Evolutionary conservation across 345 rosid species (phyloP).

Genomic region (Linum tenue): DNA sequence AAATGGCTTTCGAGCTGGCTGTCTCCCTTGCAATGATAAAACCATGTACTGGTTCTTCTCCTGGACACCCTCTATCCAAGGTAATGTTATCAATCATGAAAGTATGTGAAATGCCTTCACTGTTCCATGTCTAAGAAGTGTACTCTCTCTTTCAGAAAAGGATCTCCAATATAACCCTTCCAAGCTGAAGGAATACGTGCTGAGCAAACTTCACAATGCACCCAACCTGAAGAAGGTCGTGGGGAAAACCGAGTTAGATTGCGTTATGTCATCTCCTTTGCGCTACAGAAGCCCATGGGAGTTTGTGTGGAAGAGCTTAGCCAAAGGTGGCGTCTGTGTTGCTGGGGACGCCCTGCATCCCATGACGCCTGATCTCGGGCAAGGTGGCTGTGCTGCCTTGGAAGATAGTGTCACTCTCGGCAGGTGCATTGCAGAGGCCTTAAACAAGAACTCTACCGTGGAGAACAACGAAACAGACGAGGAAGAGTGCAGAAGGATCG

Average conservation of each 20-base stretch:
- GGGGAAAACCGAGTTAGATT: neutral
- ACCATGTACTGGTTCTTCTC: neutral
- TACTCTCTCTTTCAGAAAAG: neutral
- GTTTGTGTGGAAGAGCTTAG: neutral
- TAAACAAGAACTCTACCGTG: neutral
- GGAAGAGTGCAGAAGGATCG: neutral
- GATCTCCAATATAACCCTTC: neutral
- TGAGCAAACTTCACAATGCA: neutral
- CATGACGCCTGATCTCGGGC: slow-evolving; percentile 1
- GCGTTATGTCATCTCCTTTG: neutral
- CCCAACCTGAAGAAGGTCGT: neutral
- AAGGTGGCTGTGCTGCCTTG: neutral
- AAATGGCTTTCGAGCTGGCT: neutral
- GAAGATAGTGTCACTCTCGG: neutral
- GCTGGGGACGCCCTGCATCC: slow-evolving; percentile 3
- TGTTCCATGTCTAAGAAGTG: neutral
- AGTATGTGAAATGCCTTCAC: neutral
- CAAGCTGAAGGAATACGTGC: neutral
- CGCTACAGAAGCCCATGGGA: neutral
- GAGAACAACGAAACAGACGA: neutral
- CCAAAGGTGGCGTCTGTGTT: neutral
- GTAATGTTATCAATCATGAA: neutral
- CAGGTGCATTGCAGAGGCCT: neutral
- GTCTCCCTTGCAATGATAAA: neutral
- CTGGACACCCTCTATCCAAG: neutral